Evolutionary conservation across 805 yeast species (phyloP).

Genomic region (Zygosaccharomyces siamensis): DNA sequence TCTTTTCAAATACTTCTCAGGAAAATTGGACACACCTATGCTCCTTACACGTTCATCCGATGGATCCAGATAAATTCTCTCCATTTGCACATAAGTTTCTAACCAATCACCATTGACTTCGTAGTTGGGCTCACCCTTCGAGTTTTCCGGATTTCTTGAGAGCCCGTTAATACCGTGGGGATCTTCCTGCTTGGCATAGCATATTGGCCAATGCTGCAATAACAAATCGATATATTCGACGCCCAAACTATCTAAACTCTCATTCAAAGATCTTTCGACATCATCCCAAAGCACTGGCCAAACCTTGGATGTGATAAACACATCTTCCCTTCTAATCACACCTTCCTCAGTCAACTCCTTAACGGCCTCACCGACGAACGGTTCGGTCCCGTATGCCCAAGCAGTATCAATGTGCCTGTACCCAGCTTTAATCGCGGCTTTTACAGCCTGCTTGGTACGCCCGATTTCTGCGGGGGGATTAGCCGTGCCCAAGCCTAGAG

Average conservation of each 20-base stretch:
- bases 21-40: constrained; percentile 57
- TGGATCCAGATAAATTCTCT: constrained; percentile 27
- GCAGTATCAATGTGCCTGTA: constrained; percentile 77
- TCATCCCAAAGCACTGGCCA: constrained; percentile 52
- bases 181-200: constrained; percentile 34
- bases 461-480: constrained; percentile 45
- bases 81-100: constrained; percentile 53
- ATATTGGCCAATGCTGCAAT: constrained; percentile 75
- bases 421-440: constrained; percentile 58
- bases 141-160: constrained; percentile 29
- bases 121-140: constrained; percentile 35
- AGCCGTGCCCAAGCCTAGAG: constrained; percentile 66
- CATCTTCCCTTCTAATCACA: constrained; percentile 46
- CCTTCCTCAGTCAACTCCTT: constrained; percentile 46
- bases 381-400: constrained; percentile 62
- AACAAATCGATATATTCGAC: constrained; percentile 73
- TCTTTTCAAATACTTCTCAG: constrained; percentile 37
- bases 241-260: constrained; percentile 54
- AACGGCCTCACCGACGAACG: constrained; percentile 58
- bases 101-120: constrained; percentile 40
- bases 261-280: constrained; percentile 50
- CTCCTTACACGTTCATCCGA: constrained; percentile 45
- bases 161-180: constrained; percentile 23
- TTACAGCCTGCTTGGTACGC: constrained; percentile 48
- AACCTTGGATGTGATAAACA: constrained; percentile 71